Evolutionary conservation across 306 rosid genomes (phyloP), one percentile per base, ranked within the genome.

Genomic region (Cyclanthera cordifolia): DNA sequence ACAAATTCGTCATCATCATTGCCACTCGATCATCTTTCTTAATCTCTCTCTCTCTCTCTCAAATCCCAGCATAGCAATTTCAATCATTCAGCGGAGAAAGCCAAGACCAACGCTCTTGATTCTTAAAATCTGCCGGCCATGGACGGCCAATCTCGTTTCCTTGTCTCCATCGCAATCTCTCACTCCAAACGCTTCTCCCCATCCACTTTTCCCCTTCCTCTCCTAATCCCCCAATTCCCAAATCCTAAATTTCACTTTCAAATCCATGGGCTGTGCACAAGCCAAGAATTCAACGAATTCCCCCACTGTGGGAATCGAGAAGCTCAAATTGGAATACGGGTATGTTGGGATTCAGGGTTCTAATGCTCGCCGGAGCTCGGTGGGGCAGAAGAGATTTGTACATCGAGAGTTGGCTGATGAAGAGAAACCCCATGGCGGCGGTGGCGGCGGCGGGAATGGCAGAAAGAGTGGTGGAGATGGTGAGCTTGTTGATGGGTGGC

Each of bases 221-320:
- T 30, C 5, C 65, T 2, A 58, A 58, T 7, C 7, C 45, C 48
- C 16, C 67, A 60, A 8, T 0, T 25, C 19, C 45, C 58, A 24
- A 74, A 19, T 27, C 57, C 56, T 56, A 12, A 52, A 24, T 55
- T 28, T 11, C 59, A 73, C 66, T 63, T 75, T 27, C 30, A 4
- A 30, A 47, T 61, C 54, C 20, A 88, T 89, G 97, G 97, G 97
- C 20, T 82, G 90, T 56, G 95, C 78, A 69, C 96, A 84, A 72
- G 79, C 81, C 28, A 89, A 89, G 83, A 49, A 88, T 61, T 51
- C 53, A 0, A 6, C 2, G 28, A 56, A 20, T 24, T 70, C 90
- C 4, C 58, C 67, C 1, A 52, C 79, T 30, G 53, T 46, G 27
- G 75, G 77, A 9, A 50, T 89, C 0, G 82, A 83, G 23, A 87